Evolutionary conservation across 257 asterid species (phyloP).

Genomic region (Prunella vulgaris): DNA sequence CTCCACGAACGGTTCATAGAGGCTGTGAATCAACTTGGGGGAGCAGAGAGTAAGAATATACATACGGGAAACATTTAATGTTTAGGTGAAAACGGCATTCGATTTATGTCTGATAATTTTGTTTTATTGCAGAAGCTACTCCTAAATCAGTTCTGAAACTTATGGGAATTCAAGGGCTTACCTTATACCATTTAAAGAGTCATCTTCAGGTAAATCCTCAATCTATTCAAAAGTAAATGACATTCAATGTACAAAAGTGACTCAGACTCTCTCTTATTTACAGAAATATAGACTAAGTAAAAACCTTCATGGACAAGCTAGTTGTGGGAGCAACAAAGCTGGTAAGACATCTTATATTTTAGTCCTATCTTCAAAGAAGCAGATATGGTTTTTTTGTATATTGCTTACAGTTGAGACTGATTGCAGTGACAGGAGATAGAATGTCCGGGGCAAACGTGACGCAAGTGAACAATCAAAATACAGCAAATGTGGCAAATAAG

Average conservation of each 20-base stretch:
- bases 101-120: constrained; percentile 7
- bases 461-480: constrained; percentile 40
- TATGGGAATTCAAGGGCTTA: constrained; percentile 91
- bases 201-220: constrained; percentile 77
- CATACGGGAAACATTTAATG: constrained; percentile 12
- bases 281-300: constrained; percentile 93
- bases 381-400: background rate
- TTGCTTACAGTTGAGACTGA: constrained; percentile 17
- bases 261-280: constrained; percentile 20
- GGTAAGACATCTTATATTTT: constrained; percentile 32
- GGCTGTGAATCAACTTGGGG: constrained; percentile 89
- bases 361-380: background rate
- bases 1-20: constrained; percentile 78
- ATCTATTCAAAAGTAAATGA: background rate
- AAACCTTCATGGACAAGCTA: constrained; percentile 69
- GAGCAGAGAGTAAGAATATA: constrained; percentile 81
- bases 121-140: constrained; percentile 72
- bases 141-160: constrained; percentile 94
- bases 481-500: constrained; percentile 43
- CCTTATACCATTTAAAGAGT: constrained; percentile 88
- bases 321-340: constrained; percentile 48
- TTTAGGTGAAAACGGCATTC: background rate
- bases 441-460: constrained; percentile 36
- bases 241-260: background rate
- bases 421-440: constrained; percentile 60